A percentile compares a stretch with the other conserved stretches of the same genome.
Evolutionary conservation across 176 grass and related monocot species (phyloP).

Genomic region (Cenchrus americanus): DNA sequence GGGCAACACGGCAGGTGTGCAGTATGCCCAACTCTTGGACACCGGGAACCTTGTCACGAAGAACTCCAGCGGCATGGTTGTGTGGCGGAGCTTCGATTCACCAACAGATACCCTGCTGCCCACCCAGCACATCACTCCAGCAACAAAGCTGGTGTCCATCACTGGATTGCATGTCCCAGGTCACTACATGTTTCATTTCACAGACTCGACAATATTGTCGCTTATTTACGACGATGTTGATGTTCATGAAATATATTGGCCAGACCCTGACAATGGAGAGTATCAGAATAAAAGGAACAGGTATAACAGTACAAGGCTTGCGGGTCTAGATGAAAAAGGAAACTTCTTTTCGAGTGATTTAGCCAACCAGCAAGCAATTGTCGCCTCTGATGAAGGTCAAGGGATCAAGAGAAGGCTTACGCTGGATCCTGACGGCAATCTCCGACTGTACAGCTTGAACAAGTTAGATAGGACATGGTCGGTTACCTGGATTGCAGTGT

Average conservation of each 20-base stretch:
- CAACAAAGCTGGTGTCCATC: slow-evolving; percentile 21
- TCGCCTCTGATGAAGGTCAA: slow-evolving; percentile 8
- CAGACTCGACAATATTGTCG: not conserved
- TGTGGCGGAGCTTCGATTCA: slow-evolving; percentile 32
- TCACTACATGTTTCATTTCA: slow-evolving; percentile 15
- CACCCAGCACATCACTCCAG: not conserved
- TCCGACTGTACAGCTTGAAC: slow-evolving; percentile 41
- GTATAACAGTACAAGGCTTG: slow-evolving; percentile 21
- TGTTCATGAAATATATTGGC: slow-evolving; percentile 29
- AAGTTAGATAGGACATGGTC: slow-evolving; percentile 35
- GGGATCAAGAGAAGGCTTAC: slow-evolving; percentile 21
- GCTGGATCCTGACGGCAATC: slow-evolving; percentile 43
- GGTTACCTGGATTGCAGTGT: slow-evolving; percentile 48
- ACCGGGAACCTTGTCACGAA: slow-evolving; percentile 12
- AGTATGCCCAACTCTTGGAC: slow-evolving; percentile 8
- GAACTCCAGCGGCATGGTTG: slow-evolving; percentile 5
- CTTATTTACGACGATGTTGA: not conserved
- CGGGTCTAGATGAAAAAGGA: not conserved
- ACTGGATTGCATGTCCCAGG: not conserved
- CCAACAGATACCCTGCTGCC: slow-evolving; percentile 26
- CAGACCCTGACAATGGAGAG: not conserved
- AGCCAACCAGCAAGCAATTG: not conserved
- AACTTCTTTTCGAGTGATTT: slow-evolving; percentile 22
- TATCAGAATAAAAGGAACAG: slow-evolving; percentile 16
- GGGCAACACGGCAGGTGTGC: not conserved